A percentile compares a stretch with the other conserved stretches of the same genome.
Conservation (phyloP, 2,329 filamentous ascomycete species). For the Trichoderma harzianum region DNA sequence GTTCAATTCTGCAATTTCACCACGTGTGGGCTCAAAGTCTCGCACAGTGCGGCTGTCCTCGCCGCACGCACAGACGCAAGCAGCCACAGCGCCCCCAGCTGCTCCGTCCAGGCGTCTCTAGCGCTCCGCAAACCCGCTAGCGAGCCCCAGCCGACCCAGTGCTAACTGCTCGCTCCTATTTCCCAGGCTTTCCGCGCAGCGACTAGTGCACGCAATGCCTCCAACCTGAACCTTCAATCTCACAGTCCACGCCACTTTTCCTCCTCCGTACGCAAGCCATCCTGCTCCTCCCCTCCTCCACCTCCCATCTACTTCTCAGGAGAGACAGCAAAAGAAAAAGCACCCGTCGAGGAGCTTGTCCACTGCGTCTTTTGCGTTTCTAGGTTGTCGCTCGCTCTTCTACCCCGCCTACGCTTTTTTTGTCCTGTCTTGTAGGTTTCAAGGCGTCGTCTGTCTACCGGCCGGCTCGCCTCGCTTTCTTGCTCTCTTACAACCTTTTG, state of each 20-base stretch:
- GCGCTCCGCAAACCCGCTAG: neutral
- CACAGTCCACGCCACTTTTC: constrained; percentile 13
- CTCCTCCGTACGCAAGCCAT: neutral
- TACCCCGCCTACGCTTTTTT: neutral
- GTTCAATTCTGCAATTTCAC: neutral
- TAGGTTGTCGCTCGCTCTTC: constrained; percentile 9
- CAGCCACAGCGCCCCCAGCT: neutral
- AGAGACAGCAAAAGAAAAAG: neutral
- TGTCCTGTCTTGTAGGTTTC: neutral
- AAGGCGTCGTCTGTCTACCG: neutral
- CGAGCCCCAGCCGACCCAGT: constrained; percentile 1
- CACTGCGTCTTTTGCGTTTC: neutral
- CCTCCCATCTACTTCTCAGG: neutral
- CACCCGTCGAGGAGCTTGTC: neutral
- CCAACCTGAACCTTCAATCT: constrained; percentile 6
- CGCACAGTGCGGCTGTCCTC: neutral
- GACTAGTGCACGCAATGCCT: neutral
- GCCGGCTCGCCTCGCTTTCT: neutral
- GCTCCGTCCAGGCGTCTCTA: neutral
- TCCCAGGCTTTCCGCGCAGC: neutral
- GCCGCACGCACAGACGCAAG: constrained; percentile 10
- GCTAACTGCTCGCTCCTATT: neutral
- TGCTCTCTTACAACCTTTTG: neutral
- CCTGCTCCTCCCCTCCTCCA: neutral
- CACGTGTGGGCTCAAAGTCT: neutral